phyloP scores from a whole-genome alignment of 441 rosid genomes.

The Populus hybrid region DNA sequence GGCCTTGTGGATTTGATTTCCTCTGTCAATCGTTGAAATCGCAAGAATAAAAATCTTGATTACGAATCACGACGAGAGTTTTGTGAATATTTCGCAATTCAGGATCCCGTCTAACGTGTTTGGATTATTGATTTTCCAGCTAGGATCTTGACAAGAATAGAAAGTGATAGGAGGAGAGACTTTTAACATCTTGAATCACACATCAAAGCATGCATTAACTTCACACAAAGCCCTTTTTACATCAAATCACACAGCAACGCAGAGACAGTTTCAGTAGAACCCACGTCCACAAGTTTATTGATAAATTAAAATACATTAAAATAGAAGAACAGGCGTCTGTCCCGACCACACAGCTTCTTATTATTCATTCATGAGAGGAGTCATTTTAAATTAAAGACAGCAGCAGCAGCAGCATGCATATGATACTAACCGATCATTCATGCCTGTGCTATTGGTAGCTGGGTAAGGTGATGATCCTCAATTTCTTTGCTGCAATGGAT shows the following conservation, averaged over 20 bases:
- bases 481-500: conserved; percentile 2
- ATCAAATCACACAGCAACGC: neutral
- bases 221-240: neutral
- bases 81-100: neutral
- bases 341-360: neutral
- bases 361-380: neutral
- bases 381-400: neutral
- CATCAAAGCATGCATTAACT: neutral
- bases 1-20: too few species aligned
- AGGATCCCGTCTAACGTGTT: neutral
- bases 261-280: neutral
- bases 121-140: neutral
- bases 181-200: neutral
- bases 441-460: neutral
- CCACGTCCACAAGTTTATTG: neutral
- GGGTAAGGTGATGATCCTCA: neutral
- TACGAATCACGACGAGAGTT: too few species aligned
- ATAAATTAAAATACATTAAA: neutral
- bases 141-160: neutral
- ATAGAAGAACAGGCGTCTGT: neutral
- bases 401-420: neutral
- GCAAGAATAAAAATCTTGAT: too few species aligned
- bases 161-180: neutral
- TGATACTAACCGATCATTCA: neutral
- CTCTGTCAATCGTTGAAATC: too few species aligned